Evolutionary conservation across 2,329 filamentous ascomycete genomes (phyloP), one percentile per base, ranked within the genome.

Genomic region (Talaromyces rugulosus): DNA sequence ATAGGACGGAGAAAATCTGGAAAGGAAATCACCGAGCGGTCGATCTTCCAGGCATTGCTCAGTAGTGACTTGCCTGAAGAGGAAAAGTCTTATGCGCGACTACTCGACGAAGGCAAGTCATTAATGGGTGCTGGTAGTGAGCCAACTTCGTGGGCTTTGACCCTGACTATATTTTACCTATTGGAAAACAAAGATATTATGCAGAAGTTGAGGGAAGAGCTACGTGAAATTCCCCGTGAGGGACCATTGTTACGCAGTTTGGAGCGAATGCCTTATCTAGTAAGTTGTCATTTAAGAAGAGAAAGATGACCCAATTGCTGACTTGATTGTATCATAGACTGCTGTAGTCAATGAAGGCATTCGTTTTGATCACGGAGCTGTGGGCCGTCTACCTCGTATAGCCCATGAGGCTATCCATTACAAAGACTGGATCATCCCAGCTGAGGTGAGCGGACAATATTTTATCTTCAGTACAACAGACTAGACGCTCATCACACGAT

Each of bases 251-350:
- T 40, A 44, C 11, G 47, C 2, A 12, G 58, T 4, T 52, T 78
- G 30, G 75, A 79, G 66, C 67, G 68, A 54, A 61, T 78, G n/a
- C 75, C 76, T 0, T 78, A 77, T 63, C 63, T 79, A 61, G 73
- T 75, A 57, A 60, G 69, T 62, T 9, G 33, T 42, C 78, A 77
- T 63, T 63, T 78, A 62, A 73, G 74, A 56, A 60, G 68, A 62
- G 7, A 36, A 42, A n/a, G 36, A 42, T 28, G 14, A 16, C 3
- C 5, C 40, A 44, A 33, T 33, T 33, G 31, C 40, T 44, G 11
- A 44, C 40, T 6, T n/a, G 18, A n/a, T 44, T 44, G n/a, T 18
- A 18, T 60, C 28, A 5, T 18, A 67, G 61, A 69, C 65, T 23
- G 75, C 67, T 12, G 67, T 74, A 16, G 69, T 78, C 53, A 65